A percentile compares a stretch with the other conserved stretches of the same genome.
These are phyloP conservation scores for Gillenia trifoliata DNA, from an alignment of 306 rosid genomes.

Conservation along the genomic window DNA sequence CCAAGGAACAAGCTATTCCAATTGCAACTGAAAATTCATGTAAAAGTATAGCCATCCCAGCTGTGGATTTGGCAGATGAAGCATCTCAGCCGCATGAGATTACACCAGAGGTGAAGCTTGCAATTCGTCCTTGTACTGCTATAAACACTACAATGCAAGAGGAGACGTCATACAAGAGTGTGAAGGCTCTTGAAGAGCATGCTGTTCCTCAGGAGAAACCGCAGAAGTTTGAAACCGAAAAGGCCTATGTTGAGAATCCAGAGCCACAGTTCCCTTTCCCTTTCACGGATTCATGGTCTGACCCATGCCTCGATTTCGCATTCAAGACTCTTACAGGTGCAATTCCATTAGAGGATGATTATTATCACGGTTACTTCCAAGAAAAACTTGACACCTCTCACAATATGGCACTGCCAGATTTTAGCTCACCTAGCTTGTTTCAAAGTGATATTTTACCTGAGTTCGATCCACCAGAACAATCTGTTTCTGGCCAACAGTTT, in stretches of 20 bases:
- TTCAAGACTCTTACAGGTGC: constrained; percentile 81
- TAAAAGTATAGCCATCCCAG: constrained; percentile 19
- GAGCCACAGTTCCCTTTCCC: constrained; percentile 56
- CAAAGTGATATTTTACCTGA: constrained; percentile 51
- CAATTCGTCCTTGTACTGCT: constrained; percentile 3
- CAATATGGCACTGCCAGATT: constrained; percentile 48
- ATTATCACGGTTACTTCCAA: constrained; percentile 46
- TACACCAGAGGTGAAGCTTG: constrained; percentile 16
- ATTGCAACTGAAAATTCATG: constrained; percentile 30
- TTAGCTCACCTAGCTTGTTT: constrained; percentile 49
- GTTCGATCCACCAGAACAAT: constrained; percentile 45
- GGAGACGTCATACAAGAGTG: constrained; percentile 28
- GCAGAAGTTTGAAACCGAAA: constrained; percentile 31
- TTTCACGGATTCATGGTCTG: constrained; percentile 75
- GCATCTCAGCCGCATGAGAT: constrained; percentile 22
- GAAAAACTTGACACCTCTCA: constrained; percentile 42
- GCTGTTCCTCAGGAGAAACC: constrained; percentile 20
- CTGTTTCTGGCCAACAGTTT: constrained; percentile 41
- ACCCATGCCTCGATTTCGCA: constrained; percentile 78
- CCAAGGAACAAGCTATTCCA: constrained; percentile 42
- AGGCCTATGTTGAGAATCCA: constrained; percentile 32
- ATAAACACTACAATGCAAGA: constrained; percentile 10
- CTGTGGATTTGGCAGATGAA: constrained; percentile 24
- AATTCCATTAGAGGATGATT: constrained; percentile 66
- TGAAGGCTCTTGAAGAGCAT: constrained; percentile 22